Conservation (phyloP, 495 filamentous ascomycete species). For the Cairneyella variabilis region DNA sequence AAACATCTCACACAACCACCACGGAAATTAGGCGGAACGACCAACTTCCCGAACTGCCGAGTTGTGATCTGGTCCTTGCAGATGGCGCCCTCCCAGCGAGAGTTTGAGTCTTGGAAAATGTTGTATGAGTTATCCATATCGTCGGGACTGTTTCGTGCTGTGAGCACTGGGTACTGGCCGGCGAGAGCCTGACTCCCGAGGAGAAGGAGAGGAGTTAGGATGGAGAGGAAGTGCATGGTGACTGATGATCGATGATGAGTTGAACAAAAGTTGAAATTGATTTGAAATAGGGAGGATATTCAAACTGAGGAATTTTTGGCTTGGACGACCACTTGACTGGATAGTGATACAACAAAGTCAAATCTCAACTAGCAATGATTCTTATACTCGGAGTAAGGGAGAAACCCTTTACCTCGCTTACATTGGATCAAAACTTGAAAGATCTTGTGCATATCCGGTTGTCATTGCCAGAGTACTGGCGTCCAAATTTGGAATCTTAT, state of each 20-base stretch:
- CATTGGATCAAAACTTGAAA: no score
- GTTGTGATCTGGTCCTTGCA: background rate
- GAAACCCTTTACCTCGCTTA: no score
- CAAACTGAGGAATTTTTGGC: background rate
- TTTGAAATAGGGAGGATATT: background rate
- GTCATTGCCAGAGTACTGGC: no score
- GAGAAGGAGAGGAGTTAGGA: background rate
- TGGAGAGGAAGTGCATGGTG: slow-evolving; percentile 2
- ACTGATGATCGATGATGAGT: no score
- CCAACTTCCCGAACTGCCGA: background rate
- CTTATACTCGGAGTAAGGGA: no score
- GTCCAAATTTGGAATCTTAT: no score
- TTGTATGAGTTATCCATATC: background rate
- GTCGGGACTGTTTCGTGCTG: background rate
- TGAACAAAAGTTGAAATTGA: no score
- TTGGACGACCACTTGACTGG: no score
- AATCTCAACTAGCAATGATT: no score
- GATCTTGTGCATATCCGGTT: no score
- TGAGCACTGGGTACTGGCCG: background rate
- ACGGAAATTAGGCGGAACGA: background rate
- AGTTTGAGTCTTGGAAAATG: background rate
- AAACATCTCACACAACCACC: background rate
- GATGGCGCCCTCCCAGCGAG: background rate
- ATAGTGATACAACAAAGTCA: no score
- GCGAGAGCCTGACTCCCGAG: background rate